These are phyloP conservation scores for Penicillium decumbens DNA, from an alignment of 2,329 filamentous ascomycete species.

Conservation along the genomic window DNA sequence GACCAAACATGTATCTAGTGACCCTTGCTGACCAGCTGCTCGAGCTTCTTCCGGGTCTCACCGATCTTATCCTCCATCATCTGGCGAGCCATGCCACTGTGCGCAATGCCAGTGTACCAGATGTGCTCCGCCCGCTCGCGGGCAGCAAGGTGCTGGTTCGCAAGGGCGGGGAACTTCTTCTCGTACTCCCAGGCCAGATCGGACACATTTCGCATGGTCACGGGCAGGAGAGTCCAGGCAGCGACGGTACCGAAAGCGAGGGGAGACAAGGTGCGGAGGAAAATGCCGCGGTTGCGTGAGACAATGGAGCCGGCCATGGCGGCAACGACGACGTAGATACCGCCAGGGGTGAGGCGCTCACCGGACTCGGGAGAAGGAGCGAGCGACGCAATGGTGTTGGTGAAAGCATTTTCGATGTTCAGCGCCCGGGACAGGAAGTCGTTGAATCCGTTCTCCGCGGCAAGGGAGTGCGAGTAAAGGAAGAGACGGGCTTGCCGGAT, in stretches of 20 bases:
- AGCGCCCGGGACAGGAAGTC: constrained; percentile 73
- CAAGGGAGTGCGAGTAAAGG: constrained; percentile 69
- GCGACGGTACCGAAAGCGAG: constrained; percentile 75
- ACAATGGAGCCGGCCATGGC: constrained; percentile 94
- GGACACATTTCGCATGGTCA: constrained; percentile 84
- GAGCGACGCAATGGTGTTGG: constrained; percentile 79
- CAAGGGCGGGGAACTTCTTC: constrained; percentile 76
- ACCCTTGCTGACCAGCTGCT: constrained; percentile 88
- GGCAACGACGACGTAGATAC: constrained; percentile 86
- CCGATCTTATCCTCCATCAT: constrained; percentile 78
- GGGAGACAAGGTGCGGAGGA: constrained; percentile 73
- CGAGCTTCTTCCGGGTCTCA: constrained; percentile 68
- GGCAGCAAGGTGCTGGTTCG: constrained; percentile 71
- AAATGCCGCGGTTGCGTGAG: constrained; percentile 76
- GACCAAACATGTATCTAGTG: constrained; percentile 51
- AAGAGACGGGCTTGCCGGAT: constrained; percentile 75
- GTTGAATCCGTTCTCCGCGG: constrained; percentile 80
- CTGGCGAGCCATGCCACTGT: constrained; percentile 64
- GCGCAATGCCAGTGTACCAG: constrained; percentile 68
- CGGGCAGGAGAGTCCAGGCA: constrained; percentile 77
- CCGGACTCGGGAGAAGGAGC: constrained; percentile 79
- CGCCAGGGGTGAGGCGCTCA: constrained; percentile 83
- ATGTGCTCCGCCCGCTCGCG: constrained; percentile 66
- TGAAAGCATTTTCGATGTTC: constrained; percentile 82
- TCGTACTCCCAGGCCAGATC: constrained; percentile 90